Evolutionary conservation across 2,329 filamentous ascomycete genomes (phyloP), one percentile per base, ranked within the genome.

Genomic region (Alternaria sp.): DNA sequence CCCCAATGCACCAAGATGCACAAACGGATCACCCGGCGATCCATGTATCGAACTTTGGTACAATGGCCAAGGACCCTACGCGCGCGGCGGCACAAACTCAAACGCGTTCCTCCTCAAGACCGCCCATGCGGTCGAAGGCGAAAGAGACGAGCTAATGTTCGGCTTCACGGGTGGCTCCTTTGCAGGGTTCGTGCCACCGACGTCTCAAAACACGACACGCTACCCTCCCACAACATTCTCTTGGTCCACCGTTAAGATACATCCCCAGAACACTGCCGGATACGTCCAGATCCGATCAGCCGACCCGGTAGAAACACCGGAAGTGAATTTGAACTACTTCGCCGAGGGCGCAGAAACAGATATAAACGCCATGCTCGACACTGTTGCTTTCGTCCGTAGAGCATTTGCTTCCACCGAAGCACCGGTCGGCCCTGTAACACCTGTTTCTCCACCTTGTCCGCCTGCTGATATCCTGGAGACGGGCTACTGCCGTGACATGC

Each of bases 301-400:
- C 0, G 85, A 92, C 72, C 89, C 90, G 0, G 84, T 85, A 0
- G 89, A 91, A 55, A 80, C 81, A 2, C 90, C 90, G 0, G 74
- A 85, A 6, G 89, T 92, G 67, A 71, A 71, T 17, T 56, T 75
- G 54, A 72, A 75, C 52, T 69, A 70, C 62, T 77, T 77, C 44
- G 66, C 54, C 13, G 62, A 80, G 0, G 85, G 85, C 13, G 88
- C 89, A 74, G 84, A 86, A 0, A 87, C 89, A 67, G 71, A 73
- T 46, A 17, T 85, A 8, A 67, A 78, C 51, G 85, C 87, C 1
- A 73, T 89, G n/a, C 80, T 82, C 40, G 88, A 90, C 69, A 86
- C 78, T 0, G 44, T 72, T 9, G 78, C 81, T 66, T n/a, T 90
- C 88, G 21, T 84, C 81, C 4, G 89, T 90, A 19, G 83, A 77